These are phyloP conservation scores for Acephala macrosclerotiorum DNA, from an alignment of 2,329 filamentous ascomycete species.

Conservation along the genomic window DNA sequence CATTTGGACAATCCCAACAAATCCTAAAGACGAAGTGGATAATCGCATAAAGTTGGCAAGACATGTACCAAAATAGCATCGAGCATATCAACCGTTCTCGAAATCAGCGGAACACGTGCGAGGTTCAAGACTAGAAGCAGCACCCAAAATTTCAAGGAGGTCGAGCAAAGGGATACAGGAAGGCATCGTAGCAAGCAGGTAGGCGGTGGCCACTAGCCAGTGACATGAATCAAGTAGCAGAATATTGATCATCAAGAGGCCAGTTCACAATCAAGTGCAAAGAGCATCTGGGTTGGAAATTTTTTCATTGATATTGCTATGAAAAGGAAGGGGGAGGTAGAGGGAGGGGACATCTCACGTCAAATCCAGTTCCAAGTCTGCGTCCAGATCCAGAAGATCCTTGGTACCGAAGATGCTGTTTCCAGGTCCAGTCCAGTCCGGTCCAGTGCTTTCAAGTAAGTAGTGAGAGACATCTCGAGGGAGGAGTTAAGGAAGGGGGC, in stretches of 20 bases:
- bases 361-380: slow-evolving; percentile 4
- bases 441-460: slow-evolving; percentile 40
- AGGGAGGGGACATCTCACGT: not conserved
- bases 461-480: slow-evolving; percentile 35
- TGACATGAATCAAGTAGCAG: not conserved
- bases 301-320: slow-evolving; percentile 3
- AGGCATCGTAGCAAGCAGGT: too few species aligned
- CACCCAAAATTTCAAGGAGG: too few species aligned
- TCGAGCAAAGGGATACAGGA: too few species aligned
- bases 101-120: too few species aligned
- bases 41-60: too few species aligned
- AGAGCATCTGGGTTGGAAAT: not conserved
- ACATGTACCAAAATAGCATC: too few species aligned
- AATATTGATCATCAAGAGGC: not conserved
- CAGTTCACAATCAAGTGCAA: not conserved
- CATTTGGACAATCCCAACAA: too few species aligned
- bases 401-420: not conserved
- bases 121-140: too few species aligned
- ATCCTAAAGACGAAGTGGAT: too few species aligned
- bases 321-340: not conserved
- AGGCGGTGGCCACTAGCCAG: not conserved
- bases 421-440: not conserved
- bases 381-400: slow-evolving; percentile 18
- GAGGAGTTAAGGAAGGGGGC: slow-evolving; percentile 1
- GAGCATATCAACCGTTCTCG: too few species aligned